These are phyloP conservation scores for Gossypium herbaceum DNA, from an alignment of 345 rosid genomes.

Conservation along the genomic window DNA sequence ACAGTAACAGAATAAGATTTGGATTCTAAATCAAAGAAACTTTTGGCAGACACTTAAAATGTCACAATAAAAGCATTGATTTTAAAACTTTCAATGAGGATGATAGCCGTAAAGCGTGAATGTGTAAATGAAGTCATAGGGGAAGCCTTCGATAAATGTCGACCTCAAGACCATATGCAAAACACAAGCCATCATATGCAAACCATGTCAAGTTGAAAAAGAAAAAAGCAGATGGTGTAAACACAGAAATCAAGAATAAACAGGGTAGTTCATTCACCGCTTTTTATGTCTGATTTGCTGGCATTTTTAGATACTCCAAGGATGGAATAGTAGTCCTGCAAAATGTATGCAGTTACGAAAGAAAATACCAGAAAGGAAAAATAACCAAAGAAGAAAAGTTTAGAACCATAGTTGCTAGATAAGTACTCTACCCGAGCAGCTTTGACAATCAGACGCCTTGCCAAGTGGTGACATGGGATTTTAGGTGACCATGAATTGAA, in stretches of 20 bases:
- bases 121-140: background rate
- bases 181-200: background rate
- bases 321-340: constrained; percentile 87
- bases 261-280: constrained; percentile 39
- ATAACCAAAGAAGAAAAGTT: background rate
- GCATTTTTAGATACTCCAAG: constrained; percentile 92
- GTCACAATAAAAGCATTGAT: background rate
- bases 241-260: background rate
- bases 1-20: background rate
- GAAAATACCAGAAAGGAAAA: background rate
- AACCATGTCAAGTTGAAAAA: background rate
- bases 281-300: constrained; percentile 90
- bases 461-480: background rate
- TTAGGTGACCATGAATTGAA: background rate
- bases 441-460: constrained; percentile 12
- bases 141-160: background rate
- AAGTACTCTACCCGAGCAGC: constrained; percentile 8
- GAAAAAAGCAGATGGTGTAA: background rate
- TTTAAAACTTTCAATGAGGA: background rate
- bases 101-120: background rate
- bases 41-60: background rate
- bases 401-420: background rate
- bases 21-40: background rate
- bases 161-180: background rate
- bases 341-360: constrained; percentile 2